Base-by-base conservation (phyloP, 257 asterid species). In the Rehmannia glutinosa region DNA sequence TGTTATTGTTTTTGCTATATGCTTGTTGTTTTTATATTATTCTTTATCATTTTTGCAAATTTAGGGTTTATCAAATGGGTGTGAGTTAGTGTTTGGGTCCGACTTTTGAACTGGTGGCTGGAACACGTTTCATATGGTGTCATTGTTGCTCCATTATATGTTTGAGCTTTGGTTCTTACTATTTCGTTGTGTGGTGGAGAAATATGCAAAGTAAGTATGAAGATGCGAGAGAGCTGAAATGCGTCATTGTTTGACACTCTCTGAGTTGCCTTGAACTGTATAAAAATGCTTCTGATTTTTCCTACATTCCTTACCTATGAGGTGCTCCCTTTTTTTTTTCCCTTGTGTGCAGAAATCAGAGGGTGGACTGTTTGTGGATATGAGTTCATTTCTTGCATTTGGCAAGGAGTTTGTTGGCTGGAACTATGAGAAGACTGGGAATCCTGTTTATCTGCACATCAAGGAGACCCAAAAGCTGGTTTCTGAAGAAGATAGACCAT, bases 401-500 rank as follows among this genome's bases (percentile, higher is more conserved):
- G 99, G 99, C 59, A 88, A 83, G 90, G 97, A 91, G 62, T 88
- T 75, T 73, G 97, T 87, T 33, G 79, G 70, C 8, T 94, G 99
- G 99, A 94, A 94, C 84, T 91, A 77, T 68, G 93, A 82, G 82
- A 94, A 94, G 86, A 81, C 90, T 3, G 91, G 96, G 63, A 78
- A 94, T 58, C 90, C 99, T 7, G 90, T 94, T 41, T 94, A 94
- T 68, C 74, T 94, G 84, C 97, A 88, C 77, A 87, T 94, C 64
- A 83, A 80, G 78, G 97, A 84, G 77, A 85, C 82, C 4, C 52
- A 20, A 60, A 90, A 88, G 86, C 77, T 81, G 8, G 82, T 76
- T 66, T 77, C 84, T 15, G 99, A 94, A n/a, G n/a, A n/a, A 74
- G 99, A 91, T 61, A 83, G 99, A 75, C 99, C 99, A 17, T 81